Evolutionary conservation across 2,329 filamentous ascomycete species (phyloP).

Genomic region (Grosmannia huntii): DNA sequence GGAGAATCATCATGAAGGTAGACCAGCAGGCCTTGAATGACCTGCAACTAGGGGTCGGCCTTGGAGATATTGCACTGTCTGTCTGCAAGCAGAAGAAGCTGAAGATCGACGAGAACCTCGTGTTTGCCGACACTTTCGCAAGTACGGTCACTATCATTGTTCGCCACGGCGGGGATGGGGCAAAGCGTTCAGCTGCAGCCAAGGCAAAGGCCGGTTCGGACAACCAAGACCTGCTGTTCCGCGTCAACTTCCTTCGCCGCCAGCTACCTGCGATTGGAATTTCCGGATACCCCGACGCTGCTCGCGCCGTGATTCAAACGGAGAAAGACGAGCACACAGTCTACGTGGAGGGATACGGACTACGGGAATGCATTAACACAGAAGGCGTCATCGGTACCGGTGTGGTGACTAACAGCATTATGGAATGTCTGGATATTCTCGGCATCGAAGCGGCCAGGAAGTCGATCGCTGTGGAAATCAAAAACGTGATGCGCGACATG

Average conservation of each 20-base stretch:
- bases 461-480: constrained; percentile 84
- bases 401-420: constrained; percentile 71
- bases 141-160: constrained; percentile 64
- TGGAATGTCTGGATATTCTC: constrained; percentile 77
- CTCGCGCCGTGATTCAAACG: constrained; percentile 79
- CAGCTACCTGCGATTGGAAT: constrained; percentile 73
- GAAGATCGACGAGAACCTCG: constrained; percentile 46
- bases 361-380: constrained; percentile 83
- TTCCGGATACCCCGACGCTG: constrained; percentile 75
- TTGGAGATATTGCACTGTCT: constrained; percentile 59
- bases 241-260: constrained; percentile 76
- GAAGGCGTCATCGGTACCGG: constrained; percentile 72
- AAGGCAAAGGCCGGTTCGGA: constrained; percentile 8
- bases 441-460: constrained; percentile 88
- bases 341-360: constrained; percentile 88
- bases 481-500: constrained; percentile 83
- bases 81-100: constrained; percentile 76
- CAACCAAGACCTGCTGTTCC: constrained; percentile 49
- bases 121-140: constrained; percentile 50
- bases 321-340: constrained; percentile 57
- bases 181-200: constrained; percentile 31
- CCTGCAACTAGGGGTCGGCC: constrained; percentile 67
- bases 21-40: constrained; percentile 67
- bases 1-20: constrained; percentile 69
- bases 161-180: constrained; percentile 34